Base-by-base conservation (phyloP, 2,329 filamentous ascomycete genomes). In the Fusarium mexicanum region DNA sequence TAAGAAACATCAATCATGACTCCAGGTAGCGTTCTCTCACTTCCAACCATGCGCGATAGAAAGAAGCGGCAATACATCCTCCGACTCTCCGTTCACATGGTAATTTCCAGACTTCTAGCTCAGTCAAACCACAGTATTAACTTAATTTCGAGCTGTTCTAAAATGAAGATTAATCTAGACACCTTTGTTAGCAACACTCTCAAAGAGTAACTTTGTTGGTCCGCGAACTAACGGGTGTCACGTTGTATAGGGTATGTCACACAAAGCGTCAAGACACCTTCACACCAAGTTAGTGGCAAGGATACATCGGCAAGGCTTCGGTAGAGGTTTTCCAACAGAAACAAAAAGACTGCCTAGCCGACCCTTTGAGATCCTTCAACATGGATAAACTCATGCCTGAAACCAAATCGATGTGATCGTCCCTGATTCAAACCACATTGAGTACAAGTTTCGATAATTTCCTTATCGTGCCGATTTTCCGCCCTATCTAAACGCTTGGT, bases 401-500 rank as follows among this genome's bases (percentile, higher is more conserved):
- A 35, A 48, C n/a, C 38, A n/a, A 22, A 18, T 35, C 18, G 16
- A n/a, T 22, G 6, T 22, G 24, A 41, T 64, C 24, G 18, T 26
- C 59, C 11, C 11, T 17, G 3, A 16, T 17, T 10, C 1, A 17
- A 37, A 24, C n/a, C 22, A 13, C 20, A 44, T 37, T 24, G 5
- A 31, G 29, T 24, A 38, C 40, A 37, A 37, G 17, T 24, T 24
- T 43, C 41, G 20, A 43, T 18, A 22, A 50, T 38, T 6, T 24
- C 50, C 22, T 37, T 51, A 51, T 31, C 29, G 24, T 60, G 29
- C 48, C 48, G 51, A 43, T 41, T 55, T 55, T 18, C 51, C 51
- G 59, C 14, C 14, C 64, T 69, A 69, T 69, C 66, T 64, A 55
- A 50, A 29, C 64, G 66, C 43, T 5, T 9, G 33, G 18, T 50